Conservation (phyloP, 257 asterid species). For the Lantana camara region DNA sequence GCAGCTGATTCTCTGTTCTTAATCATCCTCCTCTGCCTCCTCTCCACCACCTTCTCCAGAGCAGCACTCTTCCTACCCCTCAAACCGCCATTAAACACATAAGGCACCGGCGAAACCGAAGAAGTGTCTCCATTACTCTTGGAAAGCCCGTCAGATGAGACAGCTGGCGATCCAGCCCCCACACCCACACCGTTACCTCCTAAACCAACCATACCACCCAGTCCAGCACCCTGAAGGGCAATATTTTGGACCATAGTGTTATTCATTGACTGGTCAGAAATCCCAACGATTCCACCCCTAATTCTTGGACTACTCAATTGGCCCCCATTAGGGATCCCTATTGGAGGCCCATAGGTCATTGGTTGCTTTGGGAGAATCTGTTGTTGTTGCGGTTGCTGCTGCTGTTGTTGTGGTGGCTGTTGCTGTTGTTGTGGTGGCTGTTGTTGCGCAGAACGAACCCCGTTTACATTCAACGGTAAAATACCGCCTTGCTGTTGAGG, state of each 20-base stretch:
- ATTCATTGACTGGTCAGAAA: conserved; percentile 46
- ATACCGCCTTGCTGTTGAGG: background rate
- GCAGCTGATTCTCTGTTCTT: conserved; percentile 97
- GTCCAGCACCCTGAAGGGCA: conserved; percentile 32
- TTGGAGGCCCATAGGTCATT: conserved; percentile 50
- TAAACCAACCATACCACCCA: conserved; percentile 67
- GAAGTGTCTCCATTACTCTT: conserved; percentile 75
- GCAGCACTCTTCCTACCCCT: conserved; percentile 68
- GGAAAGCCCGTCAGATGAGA: conserved; percentile 69
- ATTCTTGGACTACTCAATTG: conserved; percentile 54
- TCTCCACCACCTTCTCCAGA: conserved; percentile 87
- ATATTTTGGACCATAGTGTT: conserved; percentile 49
- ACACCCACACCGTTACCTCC: conserved; percentile 51
- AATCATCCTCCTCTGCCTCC: conserved; percentile 97
- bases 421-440: too few species aligned
- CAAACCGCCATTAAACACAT: conserved; percentile 64
- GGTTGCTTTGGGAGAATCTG: conserved; percentile 72
- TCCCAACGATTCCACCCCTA: conserved; percentile 53
- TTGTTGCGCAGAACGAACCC: background rate
- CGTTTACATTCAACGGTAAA: too few species aligned
- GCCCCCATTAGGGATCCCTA: conserved; percentile 46
- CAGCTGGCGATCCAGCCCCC: conserved; percentile 59
- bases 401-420: conserved; percentile 45
- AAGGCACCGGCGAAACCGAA: conserved; percentile 77
- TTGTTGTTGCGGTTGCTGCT: conserved; percentile 46